Conservation (phyloP, 148 eudicot genomes). For the Persicaria maculosa region DNA sequence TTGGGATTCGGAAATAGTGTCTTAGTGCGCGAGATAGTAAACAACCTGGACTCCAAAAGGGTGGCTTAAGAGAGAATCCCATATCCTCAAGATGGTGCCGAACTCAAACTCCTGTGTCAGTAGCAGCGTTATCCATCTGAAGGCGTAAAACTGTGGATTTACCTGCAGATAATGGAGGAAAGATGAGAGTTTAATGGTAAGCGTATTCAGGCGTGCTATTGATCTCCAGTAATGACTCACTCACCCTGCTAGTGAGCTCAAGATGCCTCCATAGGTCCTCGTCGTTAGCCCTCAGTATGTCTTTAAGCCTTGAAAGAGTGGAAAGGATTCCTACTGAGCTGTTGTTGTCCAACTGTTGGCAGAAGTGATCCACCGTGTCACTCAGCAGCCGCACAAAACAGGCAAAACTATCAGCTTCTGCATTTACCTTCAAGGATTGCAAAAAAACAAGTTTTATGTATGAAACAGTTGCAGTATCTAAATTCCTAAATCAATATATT, state of each 20-base stretch:
- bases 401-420: constrained; percentile 64
- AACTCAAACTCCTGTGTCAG: constrained; percentile 63
- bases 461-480: too few relatives aligned
- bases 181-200: neutral
- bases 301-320: constrained; percentile 47
- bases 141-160: constrained; percentile 56
- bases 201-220: neutral
- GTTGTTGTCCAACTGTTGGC: constrained; percentile 60
- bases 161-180: constrained; percentile 35
- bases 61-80: constrained; percentile 59
- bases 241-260: constrained; percentile 46
- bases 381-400: constrained; percentile 57
- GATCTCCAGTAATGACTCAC: neutral
- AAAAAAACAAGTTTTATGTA: neutral
- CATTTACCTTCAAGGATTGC: constrained; percentile 33
- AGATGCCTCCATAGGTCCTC: constrained; percentile 67
- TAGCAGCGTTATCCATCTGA: constrained; percentile 68
- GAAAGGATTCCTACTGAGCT: constrained; percentile 58
- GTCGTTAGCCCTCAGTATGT: constrained; percentile 41
- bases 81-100: constrained; percentile 42
- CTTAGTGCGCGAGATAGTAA: neutral
- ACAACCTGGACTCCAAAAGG: constrained; percentile 53
- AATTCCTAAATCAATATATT: neutral
- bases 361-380: constrained; percentile 62
- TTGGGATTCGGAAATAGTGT: neutral